Evolutionary conservation across 139 green algal genomes (phyloP).

Genomic region (Chlamydomonas incerta): DNA sequence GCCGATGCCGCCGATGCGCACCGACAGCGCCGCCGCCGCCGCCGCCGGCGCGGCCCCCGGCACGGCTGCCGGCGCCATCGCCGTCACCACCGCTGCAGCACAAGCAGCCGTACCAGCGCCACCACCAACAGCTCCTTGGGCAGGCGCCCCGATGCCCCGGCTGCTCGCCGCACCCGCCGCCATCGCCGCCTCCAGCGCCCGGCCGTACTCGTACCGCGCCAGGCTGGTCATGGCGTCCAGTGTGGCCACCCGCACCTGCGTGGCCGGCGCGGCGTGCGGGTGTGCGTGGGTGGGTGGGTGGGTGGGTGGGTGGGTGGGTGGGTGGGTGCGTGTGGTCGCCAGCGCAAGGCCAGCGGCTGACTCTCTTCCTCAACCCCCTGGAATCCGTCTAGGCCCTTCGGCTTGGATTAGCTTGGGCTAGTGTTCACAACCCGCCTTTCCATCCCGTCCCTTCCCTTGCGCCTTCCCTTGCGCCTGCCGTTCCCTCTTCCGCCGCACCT

Average conservation of each 20-base stretch:
- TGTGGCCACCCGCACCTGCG: slow-evolving; percentile 16
- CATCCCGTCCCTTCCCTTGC: background rate
- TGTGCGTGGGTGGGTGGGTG: background rate
- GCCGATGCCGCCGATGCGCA: slow-evolving; percentile 31
- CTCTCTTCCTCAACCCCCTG: too few relatives aligned
- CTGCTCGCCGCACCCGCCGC: background rate
- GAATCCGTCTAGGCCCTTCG: background rate
- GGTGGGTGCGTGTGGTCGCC: background rate
- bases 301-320: background rate
- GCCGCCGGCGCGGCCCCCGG: background rate
- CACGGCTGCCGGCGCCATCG: background rate
- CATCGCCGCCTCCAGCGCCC: background rate
- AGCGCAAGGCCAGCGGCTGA: background rate
- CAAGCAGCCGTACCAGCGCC: too few relatives aligned
- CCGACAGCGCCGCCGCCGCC: background rate
- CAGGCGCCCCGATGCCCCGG: background rate
- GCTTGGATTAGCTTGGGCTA: background rate
- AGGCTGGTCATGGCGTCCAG: slow-evolving; percentile 8
- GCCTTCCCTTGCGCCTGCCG: background rate
- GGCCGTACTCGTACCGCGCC: slow-evolving; percentile 6
- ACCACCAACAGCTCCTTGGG: too few relatives aligned
- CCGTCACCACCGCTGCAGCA: background rate
- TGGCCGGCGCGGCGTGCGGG: background rate
- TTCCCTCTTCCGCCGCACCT: background rate
- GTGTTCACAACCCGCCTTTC: background rate